Evolutionary conservation across 805 yeast species (phyloP).

Genomic region (Candida ulmi): DNA sequence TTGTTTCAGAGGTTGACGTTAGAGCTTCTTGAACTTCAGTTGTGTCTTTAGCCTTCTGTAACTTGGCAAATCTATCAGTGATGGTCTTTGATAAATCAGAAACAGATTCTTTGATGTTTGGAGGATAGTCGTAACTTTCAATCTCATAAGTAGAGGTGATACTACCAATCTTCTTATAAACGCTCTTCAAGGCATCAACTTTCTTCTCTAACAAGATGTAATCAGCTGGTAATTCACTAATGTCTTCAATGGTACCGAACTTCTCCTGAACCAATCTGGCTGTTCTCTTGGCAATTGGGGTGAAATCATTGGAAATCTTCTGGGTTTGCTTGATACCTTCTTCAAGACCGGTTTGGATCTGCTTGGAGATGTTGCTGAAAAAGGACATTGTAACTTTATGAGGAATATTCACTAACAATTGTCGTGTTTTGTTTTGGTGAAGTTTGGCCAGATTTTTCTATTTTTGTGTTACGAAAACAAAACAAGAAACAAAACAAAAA

Average conservation of each 20-base stretch:
- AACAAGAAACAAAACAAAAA: too few species aligned
- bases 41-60: slow-evolving; percentile 59
- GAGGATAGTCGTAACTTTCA: slow-evolving; percentile 79
- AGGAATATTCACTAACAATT: too few species aligned
- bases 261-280: slow-evolving; percentile 55
- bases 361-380: slow-evolving; percentile 21
- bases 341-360: slow-evolving; percentile 19
- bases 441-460: too few species aligned
- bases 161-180: slow-evolving; percentile 46
- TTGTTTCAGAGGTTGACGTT: slow-evolving; percentile 23
- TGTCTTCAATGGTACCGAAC: slow-evolving; percentile 59
- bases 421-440: too few species aligned
- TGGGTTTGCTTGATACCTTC: slow-evolving; percentile 33
- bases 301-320: slow-evolving; percentile 35
- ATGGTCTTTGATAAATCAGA: slow-evolving; percentile 55
- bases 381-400: slow-evolving; percentile 20
- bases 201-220: slow-evolving; percentile 62
- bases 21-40: slow-evolving; percentile 60
- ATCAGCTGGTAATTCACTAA: slow-evolving; percentile 69
- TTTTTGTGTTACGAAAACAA: too few species aligned
- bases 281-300: slow-evolving; percentile 57
- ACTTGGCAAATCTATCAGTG: slow-evolving; percentile 49
- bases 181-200: slow-evolving; percentile 57
- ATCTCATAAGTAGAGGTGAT: slow-evolving; percentile 63
- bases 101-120: slow-evolving; percentile 63